Percentiles rank a stretch among this genome's conserved stretches.
Evolutionary conservation across 495 filamentous ascomycete species (phyloP).

Genomic region (Aspergillus bertholletiae): DNA sequence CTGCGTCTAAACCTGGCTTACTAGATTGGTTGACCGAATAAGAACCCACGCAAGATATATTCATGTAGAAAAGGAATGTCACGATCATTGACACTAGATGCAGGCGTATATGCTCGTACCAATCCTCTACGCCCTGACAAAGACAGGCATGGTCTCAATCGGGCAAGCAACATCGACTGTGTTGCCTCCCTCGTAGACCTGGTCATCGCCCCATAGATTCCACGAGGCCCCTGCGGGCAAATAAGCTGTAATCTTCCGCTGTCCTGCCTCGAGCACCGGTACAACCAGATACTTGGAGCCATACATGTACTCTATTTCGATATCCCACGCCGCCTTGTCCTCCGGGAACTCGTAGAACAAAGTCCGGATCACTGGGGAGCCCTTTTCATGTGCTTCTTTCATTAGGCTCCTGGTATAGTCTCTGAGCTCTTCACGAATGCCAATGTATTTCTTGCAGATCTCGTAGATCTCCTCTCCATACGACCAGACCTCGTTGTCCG

Average conservation of each 20-base stretch:
- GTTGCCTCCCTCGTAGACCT: slow-evolving; percentile 30
- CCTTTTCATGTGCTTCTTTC: slow-evolving; percentile 51
- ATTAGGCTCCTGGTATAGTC: slow-evolving; percentile 49
- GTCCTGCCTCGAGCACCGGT: slow-evolving; percentile 43
- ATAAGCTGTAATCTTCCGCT: slow-evolving; percentile 41
- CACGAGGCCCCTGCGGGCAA: slow-evolving; percentile 43
- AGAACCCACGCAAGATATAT: too few species aligned
- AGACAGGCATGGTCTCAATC: slow-evolving; percentile 50
- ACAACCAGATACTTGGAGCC: slow-evolving; percentile 50
- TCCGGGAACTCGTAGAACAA: slow-evolving; percentile 56
- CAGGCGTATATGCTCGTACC: neutral
- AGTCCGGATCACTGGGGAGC: slow-evolving; percentile 52
- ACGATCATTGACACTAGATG: too few species aligned
- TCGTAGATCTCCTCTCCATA: slow-evolving; percentile 53
- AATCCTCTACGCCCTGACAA: slow-evolving; percentile 16
- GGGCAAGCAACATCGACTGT: slow-evolving; percentile 42
- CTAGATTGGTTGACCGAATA: too few species aligned
- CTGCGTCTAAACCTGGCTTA: too few species aligned
- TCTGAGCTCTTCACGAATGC: slow-evolving; percentile 48
- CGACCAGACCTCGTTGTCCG: slow-evolving; percentile 57
- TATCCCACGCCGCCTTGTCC: slow-evolving; percentile 44
- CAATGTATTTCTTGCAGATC: slow-evolving; percentile 54
- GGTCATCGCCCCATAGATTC: slow-evolving; percentile 32
- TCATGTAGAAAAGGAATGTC: too few species aligned
- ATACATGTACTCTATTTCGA: slow-evolving; percentile 54